Percentiles rank a stretch among this genome's conserved stretches.
phyloP scores from a whole-genome alignment of 805 yeast genomes.

The Jamesozyma hellenica region DNA sequence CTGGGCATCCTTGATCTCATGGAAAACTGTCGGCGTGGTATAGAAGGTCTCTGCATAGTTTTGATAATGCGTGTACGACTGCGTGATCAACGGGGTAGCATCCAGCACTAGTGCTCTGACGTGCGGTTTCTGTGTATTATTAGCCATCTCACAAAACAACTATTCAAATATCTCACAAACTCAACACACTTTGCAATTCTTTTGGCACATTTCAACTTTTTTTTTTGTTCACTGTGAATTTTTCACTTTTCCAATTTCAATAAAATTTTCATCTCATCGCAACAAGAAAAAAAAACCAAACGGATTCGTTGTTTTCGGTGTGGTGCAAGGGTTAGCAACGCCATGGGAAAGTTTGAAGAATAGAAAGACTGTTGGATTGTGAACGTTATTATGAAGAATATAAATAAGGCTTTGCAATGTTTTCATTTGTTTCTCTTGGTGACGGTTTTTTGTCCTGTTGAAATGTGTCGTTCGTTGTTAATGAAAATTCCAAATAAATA shows the following conservation, averaged over 20 bases:
- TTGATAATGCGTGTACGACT: slow-evolving; percentile 63
- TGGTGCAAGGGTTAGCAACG: too few species aligned
- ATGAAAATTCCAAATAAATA: too few species aligned
- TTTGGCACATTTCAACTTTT: background rate
- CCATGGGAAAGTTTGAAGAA: too few species aligned
- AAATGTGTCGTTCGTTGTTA: too few species aligned
- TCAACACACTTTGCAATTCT: background rate
- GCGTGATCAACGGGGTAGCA: slow-evolving; percentile 91
- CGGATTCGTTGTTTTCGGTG: too few species aligned
- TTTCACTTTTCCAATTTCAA: background rate
- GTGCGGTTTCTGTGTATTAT: slow-evolving; percentile 15
- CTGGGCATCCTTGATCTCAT: slow-evolving; percentile 78
- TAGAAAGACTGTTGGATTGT: too few species aligned
- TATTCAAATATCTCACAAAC: background rate
- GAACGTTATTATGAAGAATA: too few species aligned
- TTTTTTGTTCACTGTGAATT: too few species aligned
- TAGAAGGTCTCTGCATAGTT: slow-evolving; percentile 60
- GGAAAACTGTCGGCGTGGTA: slow-evolving; percentile 86
- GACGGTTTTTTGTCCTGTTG: too few species aligned
- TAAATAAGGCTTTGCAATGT: too few species aligned
- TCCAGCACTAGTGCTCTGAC: slow-evolving; percentile 66
- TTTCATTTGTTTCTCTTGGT: too few species aligned
- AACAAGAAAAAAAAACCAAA: background rate
- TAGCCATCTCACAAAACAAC: background rate
- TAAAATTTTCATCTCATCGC: background rate